Base-by-base conservation (phyloP, 345 rosid species). In the Excoecaria agallocha region DNA sequence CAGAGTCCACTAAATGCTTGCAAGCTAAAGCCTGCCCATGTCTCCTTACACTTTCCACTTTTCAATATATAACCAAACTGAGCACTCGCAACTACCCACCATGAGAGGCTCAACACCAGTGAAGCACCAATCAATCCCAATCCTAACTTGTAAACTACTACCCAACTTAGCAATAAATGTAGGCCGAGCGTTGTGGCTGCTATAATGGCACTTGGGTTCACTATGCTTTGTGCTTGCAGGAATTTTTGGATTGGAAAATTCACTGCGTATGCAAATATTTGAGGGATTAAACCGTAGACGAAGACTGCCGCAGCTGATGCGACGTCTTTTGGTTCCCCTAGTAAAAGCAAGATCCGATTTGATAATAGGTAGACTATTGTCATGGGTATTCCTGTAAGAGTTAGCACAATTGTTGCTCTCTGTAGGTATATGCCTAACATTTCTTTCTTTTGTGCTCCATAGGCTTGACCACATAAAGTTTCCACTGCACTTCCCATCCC, bases 381-480 rank as follows among this genome's bases (percentile, higher is more conserved):
- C 38, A 92, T 39, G 0, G 87, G 90, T 46, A 90, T 74, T 1
- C 85, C 93, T 0, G 92, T 86, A 13, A 79, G 77, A 41, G 73
- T 66, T 0, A 92, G 83, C 30, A 90, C 88, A 39, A 90, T 48
- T 5, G 90, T 84, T 25, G 95, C 87, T 76, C 92, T 82, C 51
- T 92, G 97, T 30, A 92, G 83, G 76, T 92, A 92, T 30, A 89
- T 55, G 1, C 97, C 97, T 5, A 92, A 83, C 91, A 87, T 84
- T 3, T 83, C 89, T 62, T 81, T 84, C 58, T 85, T 87, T 16
- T 82, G 86, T 20, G 93, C 95, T 17, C 97, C 95, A 22, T 83
- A 90, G 0, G 93, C 93, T 87, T 92, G 97, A 16, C 97, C 95
- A 59, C 97, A 90, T 55, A 90, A 64, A 3, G 97, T 92, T 67